These are phyloP conservation scores for Penicillium maclennaniae DNA, from an alignment of 495 filamentous ascomycete species.

Conservation along the genomic window DNA sequence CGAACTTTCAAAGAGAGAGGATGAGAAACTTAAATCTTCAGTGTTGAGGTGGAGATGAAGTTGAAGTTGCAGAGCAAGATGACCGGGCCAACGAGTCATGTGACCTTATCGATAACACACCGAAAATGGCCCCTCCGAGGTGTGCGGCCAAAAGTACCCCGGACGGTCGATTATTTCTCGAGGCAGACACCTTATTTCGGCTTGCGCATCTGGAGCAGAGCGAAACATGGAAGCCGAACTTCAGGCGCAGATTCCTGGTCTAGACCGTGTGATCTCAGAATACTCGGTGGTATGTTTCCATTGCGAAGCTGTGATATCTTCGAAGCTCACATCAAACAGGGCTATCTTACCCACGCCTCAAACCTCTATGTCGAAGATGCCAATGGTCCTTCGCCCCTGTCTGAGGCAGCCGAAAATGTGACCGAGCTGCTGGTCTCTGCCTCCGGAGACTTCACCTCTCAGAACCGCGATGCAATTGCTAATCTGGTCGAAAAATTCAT, in stretches of 20 bases:
- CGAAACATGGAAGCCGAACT: slow-evolving; percentile 83
- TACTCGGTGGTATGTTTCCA: slow-evolving; percentile 66
- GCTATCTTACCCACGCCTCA: slow-evolving; percentile 90
- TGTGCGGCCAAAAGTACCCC: slow-evolving; percentile 7
- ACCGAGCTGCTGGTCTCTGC: slow-evolving; percentile 85
- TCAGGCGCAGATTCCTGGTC: slow-evolving; percentile 75
- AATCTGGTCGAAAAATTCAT: slow-evolving; percentile 90
- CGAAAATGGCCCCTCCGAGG: slow-evolving; percentile 24
- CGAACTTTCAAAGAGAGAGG: too few species aligned
- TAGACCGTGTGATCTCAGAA: slow-evolving; percentile 86
- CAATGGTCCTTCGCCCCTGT: slow-evolving; percentile 64
- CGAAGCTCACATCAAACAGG: slow-evolving; percentile 38
- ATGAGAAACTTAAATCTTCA: too few species aligned
- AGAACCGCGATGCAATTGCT: slow-evolving; percentile 72
- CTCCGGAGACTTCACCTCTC: slow-evolving; percentile 67
- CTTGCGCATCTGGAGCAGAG: slow-evolving; percentile 1
- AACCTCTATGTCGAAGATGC: slow-evolving; percentile 73
- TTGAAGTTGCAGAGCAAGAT: neutral
- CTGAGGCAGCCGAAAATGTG: slow-evolving; percentile 80
- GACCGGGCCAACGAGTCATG: slow-evolving; percentile 2
- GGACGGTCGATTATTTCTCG: slow-evolving; percentile 5
- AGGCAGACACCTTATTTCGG: neutral
- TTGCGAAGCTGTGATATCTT: slow-evolving; percentile 1
- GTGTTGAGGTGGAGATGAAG: neutral
- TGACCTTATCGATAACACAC: slow-evolving; percentile 32